Evolutionary conservation across 768 basidiomycete genomes (phyloP).

Genomic region (Tulasnella calospora): DNA sequence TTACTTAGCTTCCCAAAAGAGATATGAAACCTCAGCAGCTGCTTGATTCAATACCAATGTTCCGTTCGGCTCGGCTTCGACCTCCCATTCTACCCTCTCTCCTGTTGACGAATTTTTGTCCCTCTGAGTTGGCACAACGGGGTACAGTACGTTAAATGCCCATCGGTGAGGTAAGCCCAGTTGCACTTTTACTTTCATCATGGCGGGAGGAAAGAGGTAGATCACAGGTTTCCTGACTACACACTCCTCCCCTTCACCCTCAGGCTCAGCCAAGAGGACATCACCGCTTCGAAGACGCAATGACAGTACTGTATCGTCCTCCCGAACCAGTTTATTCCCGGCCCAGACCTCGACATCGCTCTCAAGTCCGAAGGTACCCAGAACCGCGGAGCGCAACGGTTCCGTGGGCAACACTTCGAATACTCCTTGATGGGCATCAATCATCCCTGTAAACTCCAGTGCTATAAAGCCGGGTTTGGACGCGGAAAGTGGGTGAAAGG

Average conservation of each 20-base stretch:
- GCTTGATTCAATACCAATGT: background rate
- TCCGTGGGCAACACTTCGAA: background rate
- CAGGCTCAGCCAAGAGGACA: background rate
- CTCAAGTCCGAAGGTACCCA: background rate
- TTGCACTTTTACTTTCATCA: background rate
- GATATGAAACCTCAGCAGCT: background rate
- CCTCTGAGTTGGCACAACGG: background rate
- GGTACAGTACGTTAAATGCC: background rate
- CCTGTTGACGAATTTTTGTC: background rate
- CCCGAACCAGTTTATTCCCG: background rate
- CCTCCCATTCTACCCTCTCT: background rate
- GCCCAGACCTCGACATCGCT: background rate
- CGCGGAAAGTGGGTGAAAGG: background rate
- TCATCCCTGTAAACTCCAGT: background rate
- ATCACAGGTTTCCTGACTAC: background rate
- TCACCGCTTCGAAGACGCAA: background rate
- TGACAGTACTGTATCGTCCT: background rate
- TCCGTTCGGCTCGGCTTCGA: background rate
- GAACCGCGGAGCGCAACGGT: background rate
- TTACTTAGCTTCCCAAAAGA: background rate
- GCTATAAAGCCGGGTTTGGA: background rate
- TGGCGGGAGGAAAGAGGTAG: background rate
- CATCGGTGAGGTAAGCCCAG: background rate
- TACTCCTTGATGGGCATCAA: background rate
- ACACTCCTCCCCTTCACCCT: background rate